phyloP scores from a whole-genome alignment of 169 alveolate species.

The Cryptosporidium tyzzeri region DNA sequence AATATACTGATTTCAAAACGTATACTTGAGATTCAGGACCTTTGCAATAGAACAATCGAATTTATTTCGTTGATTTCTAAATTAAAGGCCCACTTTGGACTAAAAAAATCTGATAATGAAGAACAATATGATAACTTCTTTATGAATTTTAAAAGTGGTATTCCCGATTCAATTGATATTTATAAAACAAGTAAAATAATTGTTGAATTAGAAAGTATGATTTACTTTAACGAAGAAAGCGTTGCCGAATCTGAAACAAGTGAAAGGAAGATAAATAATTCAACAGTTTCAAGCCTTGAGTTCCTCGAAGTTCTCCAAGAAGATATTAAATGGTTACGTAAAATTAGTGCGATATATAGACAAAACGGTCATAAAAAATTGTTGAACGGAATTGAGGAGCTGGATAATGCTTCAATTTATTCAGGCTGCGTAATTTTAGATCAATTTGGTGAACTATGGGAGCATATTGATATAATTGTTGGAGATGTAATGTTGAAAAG shows the following conservation, averaged over 20 bases:
- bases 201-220: constrained; percentile 61
- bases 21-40: constrained; percentile 23
- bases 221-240: constrained; percentile 9
- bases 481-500: constrained; percentile 37
- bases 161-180: constrained; percentile 44
- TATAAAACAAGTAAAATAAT: constrained; percentile 50
- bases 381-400: constrained; percentile 27
- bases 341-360: constrained; percentile 61
- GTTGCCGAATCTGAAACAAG: neutral
- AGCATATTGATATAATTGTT: constrained; percentile 48
- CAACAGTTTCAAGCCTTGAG: constrained; percentile 13
- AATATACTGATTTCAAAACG: constrained; percentile 31
- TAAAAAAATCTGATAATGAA: constrained; percentile 15
- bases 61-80: constrained; percentile 35
- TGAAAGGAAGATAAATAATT: neutral
- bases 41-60: constrained; percentile 54
- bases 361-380: constrained; percentile 65
- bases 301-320: constrained; percentile 65
- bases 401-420: constrained; percentile 22
- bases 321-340: constrained; percentile 56
- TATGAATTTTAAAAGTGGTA: constrained; percentile 6
- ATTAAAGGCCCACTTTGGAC: constrained; percentile 18
- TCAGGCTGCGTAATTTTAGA: constrained; percentile 55
- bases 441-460: constrained; percentile 68
- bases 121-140: constrained; percentile 9